Evolutionary conservation across 305 asterid species (phyloP), one percentile per base, ranked within the genome.

Genomic region (Rubia occidens): DNA sequence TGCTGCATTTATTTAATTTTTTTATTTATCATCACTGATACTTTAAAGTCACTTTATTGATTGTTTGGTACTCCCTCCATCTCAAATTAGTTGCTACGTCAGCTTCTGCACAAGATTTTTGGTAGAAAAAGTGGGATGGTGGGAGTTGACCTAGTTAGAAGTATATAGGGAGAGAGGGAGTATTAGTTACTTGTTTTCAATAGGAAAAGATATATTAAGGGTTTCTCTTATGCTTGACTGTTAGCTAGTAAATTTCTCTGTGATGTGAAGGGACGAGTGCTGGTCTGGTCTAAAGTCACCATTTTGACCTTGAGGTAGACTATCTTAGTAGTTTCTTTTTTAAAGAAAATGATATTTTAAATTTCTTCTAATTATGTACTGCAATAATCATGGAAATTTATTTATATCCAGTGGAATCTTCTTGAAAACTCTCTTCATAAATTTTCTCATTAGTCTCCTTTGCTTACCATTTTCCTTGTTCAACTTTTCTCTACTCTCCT

Each of bases 391-490:
- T 18, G 26, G 56, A 14, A 20, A 9, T 8, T 20, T 43, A 43
- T 65, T 11, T 14, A 17, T 39, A 44, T 65, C 7, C 7, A 66
- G 21, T 3, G 20, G 32, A 13, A 59, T 20, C 73, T 58, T 40
- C 39, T 42, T 58, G 11, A 43, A 20, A 59, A 42, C 65, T 39
- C 42, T 37, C 40, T 29, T 29, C 0, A 32, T 37, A 1, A 6
- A n/a, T 35, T 56, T 60, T 10, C 66, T 60, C 44, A 60, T 60
- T 35, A 32, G 29, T 29, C 21, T 60, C 29, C 39, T 65, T 65
- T 18, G 20, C 53, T 39, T 10, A 20, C 56, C 7, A 20, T 65
- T 65, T 42, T 3, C 35, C 32, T 29, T 13, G 43, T 29, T 29
- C 43, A 26, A 10, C 17, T 44, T 3, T 44, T 65, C 15, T 21